These are phyloP conservation scores for Priceomyces fermenticarens DNA, from an alignment of 805 yeast species.

Conservation along the genomic window DNA sequence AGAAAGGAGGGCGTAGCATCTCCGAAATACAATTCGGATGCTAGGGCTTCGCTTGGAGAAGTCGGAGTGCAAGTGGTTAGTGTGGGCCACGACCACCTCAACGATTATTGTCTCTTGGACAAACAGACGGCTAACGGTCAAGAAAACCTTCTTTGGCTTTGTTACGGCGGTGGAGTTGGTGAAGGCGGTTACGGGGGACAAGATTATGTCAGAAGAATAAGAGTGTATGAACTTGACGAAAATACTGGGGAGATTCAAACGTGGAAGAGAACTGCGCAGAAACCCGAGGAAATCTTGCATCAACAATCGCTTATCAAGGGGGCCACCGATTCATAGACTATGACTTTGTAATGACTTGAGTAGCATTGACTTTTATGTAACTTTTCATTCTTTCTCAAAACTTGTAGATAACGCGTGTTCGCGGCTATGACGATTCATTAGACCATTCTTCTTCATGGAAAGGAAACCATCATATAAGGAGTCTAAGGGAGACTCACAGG, in stretches of 20 bases:
- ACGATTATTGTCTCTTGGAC: constrained; percentile 70
- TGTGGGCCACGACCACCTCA: constrained; percentile 96
- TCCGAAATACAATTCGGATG: constrained; percentile 67
- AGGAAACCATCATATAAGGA: constrained; percentile 1
- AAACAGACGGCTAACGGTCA: constrained; percentile 20
- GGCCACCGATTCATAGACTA: background rate
- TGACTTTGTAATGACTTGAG: background rate
- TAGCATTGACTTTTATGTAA: background rate
- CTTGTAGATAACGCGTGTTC: too few relatives aligned
- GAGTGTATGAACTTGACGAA: constrained; percentile 68
- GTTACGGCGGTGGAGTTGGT: constrained; percentile 93
- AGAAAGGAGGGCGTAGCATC: constrained; percentile 75
- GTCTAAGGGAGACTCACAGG: constrained; percentile 3
- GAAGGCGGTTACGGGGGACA: constrained; percentile 97
- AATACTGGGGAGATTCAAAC: constrained; percentile 46
- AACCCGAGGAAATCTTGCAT: constrained; percentile 48
- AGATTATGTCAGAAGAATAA: constrained; percentile 75
- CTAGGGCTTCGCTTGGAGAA: constrained; percentile 54
- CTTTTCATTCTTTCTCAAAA: background rate
- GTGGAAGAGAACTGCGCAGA: constrained; percentile 72
- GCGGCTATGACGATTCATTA: too few relatives aligned
- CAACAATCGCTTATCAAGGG: constrained; percentile 35
- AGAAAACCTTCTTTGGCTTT: constrained; percentile 63
- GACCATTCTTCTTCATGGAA: background rate
- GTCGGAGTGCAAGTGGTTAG: constrained; percentile 71